A percentile compares a stretch with the other conserved stretches of the same genome.
phyloP scores from a whole-genome alignment of 2,329 filamentous ascomycete species.

The Sporothrix globosa region DNA sequence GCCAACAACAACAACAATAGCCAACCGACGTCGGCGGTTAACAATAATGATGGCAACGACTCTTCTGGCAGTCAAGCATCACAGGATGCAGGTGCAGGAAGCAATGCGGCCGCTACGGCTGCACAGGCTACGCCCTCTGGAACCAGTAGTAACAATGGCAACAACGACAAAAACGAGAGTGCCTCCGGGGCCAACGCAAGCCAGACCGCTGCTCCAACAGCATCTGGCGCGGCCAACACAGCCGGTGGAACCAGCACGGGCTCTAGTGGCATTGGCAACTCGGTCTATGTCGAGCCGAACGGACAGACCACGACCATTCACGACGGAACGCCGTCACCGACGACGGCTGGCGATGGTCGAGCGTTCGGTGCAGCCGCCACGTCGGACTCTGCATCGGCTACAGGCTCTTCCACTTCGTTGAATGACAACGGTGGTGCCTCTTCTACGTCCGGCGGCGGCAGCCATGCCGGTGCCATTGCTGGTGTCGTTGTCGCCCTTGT shows the following conservation, averaged over 20 bases:
- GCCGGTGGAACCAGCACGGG: conserved; percentile 11
- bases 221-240: neutral
- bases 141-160: neutral
- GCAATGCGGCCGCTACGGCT: neutral
- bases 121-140: neutral
- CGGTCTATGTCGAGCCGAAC: conserved; percentile 29
- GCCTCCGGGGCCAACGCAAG: neutral
- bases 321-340: neutral
- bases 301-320: conserved; percentile 24
- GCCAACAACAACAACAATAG: neutral
- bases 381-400: neutral
- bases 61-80: neutral
- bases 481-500: conserved; percentile 26
- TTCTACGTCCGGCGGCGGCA: neutral
- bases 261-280: neutral
- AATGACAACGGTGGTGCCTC: neutral
- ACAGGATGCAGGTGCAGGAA: neutral
- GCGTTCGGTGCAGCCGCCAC: conserved; percentile 9
- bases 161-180: neutral
- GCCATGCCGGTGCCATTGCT: conserved; percentile 27
- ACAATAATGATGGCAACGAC: neutral
- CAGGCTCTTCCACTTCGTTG: neutral
- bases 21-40: neutral
- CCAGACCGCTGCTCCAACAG: neutral
- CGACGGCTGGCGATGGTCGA: neutral